These are phyloP conservation scores for Stagonosporopsis tanaceti DNA, from an alignment of 2,329 filamentous ascomycete species.

Conservation along the genomic window DNA sequence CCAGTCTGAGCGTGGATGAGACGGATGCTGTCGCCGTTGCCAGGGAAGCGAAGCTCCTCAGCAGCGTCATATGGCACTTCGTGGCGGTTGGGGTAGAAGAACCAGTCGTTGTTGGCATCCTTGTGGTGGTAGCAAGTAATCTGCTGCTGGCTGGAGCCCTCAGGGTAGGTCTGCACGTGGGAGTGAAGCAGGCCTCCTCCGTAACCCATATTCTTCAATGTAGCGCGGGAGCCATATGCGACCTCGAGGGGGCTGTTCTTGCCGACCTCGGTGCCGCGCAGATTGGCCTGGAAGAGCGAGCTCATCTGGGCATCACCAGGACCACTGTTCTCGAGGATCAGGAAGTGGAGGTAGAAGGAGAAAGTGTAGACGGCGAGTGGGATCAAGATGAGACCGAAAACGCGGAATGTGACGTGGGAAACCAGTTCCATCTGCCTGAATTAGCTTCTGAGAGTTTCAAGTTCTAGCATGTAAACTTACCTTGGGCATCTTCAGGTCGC, in stretches of 20 bases:
- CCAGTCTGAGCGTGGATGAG: slow-evolving; percentile 95
- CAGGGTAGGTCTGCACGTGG: slow-evolving; percentile 94
- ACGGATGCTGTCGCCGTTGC: slow-evolving; percentile 79
- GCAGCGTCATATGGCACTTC: slow-evolving; percentile 77
- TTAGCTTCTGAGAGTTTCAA: slow-evolving; percentile 23
- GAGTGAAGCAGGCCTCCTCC: slow-evolving; percentile 95
- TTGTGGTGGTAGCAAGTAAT: slow-evolving; percentile 99
- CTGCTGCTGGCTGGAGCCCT: slow-evolving; percentile 93
- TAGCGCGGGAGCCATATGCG: slow-evolving; percentile 86
- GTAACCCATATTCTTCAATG: slow-evolving; percentile 99
- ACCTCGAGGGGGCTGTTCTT: slow-evolving; percentile 94
- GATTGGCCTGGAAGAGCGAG: slow-evolving; percentile 97
- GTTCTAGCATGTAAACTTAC: slow-evolving; percentile 50
- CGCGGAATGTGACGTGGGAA: slow-evolving; percentile 79
- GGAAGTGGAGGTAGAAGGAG: slow-evolving; percentile 93
- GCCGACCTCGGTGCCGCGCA: slow-evolving; percentile 91
- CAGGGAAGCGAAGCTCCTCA: slow-evolving; percentile 75
- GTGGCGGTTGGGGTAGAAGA: slow-evolving; percentile 91
- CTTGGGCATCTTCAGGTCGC: slow-evolving; percentile 88
- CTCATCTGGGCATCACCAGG: slow-evolving; percentile 99
- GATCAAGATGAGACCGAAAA: slow-evolving; percentile 86
- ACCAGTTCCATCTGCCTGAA: slow-evolving; percentile 67
- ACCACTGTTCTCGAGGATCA: slow-evolving; percentile 90
- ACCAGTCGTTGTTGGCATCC: slow-evolving; percentile 99
- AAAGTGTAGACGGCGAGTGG: slow-evolving; percentile 93